phyloP scores from a whole-genome alignment of 1,284 basidiomycete species.

The Ceratobasidium sp. region DNA sequence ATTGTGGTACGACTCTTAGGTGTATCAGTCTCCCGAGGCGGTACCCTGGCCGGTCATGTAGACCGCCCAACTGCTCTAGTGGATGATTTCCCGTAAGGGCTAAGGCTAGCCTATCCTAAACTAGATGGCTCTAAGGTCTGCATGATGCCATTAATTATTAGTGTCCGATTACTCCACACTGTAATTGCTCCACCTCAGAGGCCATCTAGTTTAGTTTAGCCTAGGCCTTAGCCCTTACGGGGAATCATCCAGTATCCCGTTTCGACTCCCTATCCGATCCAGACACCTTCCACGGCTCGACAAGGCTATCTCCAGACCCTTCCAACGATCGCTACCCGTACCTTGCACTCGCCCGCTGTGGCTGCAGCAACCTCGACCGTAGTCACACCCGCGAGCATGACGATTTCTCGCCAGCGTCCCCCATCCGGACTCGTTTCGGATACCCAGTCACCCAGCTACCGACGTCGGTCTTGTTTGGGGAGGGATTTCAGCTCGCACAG shows the following conservation, averaged over 20 bases:
- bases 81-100: too few relatives aligned
- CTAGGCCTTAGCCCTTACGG: too few relatives aligned
- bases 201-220: too few relatives aligned
- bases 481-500: not conserved
- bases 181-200: too few relatives aligned
- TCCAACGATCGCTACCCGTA: not conserved
- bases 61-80: too few relatives aligned
- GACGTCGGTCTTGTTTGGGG: not conserved
- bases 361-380: constrained; percentile 2
- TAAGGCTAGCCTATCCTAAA: too few relatives aligned
- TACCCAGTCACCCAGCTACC: constrained; percentile 2
- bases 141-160: too few relatives aligned
- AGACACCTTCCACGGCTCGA: constrained; percentile 3
- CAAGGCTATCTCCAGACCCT: constrained; percentile 1
- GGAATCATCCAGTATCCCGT: not conserved
- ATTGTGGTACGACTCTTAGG: too few relatives aligned
- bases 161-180: too few relatives aligned
- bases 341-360: not conserved
- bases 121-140: too few relatives aligned
- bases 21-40: too few relatives aligned
- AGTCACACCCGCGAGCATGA: constrained; percentile 15
- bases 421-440: not conserved
- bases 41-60: too few relatives aligned
- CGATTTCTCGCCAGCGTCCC: not conserved
- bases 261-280: not conserved